Base-by-base conservation (phyloP, 805 yeast species). In the Candida vartiovaarae region DNA sequence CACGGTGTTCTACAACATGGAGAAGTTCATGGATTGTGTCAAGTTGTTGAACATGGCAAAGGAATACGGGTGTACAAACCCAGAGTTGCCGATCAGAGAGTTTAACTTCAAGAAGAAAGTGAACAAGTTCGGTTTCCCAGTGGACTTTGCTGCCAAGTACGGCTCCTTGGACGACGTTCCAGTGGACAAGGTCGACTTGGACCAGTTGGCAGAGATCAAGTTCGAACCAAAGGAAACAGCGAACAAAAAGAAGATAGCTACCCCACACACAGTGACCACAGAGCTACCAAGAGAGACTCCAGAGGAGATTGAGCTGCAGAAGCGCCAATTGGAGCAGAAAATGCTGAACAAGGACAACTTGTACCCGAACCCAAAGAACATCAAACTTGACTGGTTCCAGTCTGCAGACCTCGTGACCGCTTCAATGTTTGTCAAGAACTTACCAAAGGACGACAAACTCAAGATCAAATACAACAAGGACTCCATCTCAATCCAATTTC, bases 381-480 rank as follows among this genome's bases (percentile, higher is more conserved):
- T 72, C 33, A 72, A 72, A 53, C 63, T 66, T n/a, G 90, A 84
- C 51, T 84, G 84, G 80, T 91, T 80, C 64, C 96, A 93, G 61
- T 71, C 80, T 11, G 54, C 65, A 8, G 65, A 65, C 1, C 59
- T 61, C 3, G 76, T 89, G 10, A 79, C 81, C 1, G 67, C 90
- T 28, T 78, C 91, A 2, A 64, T 91, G 6, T 91, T 82, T 56
- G 78, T 86, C 39, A 80, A 83, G 48, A 74, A 74, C 34, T 74
- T 87, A 15, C 80, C 82, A 7, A 57, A 69, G 37, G 78, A 75
- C 5, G 61, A 66, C 1, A 60, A 70, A 3, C 55, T 71, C 15
- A 59, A 63, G 6, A 68, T 80, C 5, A 63, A 67, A 0, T 69
- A 76, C 45, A 47, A 55, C 1, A 39, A 59, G 8, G 56, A 52